Evolutionary conservation across 148 eudicot genomes (phyloP), one percentile per base, ranked within the genome.

Genomic region (Tetragonia tetragonoides): DNA sequence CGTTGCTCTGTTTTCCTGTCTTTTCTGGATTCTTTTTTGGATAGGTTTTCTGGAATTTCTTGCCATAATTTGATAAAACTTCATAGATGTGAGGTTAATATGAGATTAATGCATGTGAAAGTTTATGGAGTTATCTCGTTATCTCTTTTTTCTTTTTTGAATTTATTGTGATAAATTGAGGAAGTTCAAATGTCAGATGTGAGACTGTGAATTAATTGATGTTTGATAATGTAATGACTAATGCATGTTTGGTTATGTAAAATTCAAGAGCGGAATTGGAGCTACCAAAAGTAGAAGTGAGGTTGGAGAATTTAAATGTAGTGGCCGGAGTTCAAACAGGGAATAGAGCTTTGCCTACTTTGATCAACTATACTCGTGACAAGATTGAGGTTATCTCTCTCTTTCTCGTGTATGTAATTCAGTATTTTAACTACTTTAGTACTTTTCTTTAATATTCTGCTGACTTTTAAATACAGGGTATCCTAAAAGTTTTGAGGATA

Each of bases 301-400:
- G 98, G 80, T 94, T 89, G 39, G 84, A 89, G 79, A 73, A 88
- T 34, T 77, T 94, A 49, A 84, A 83, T 15, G 73, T 92, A 53
- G 73, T 39, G 12, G 95, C 97, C 3, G 79, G 88, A 54, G 98
- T 92, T 44, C 84, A 86, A 73, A 81, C 87, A 0, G 98, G 98
- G 20, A 86, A 86, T 18, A 89, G 98, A 89, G 98, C 98, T 60
- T 83, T 95, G 86, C 98, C 98, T 51, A 90, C 98, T 49, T 71
- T 95, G 24, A 39, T 87, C 3, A 95, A 95, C 68, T 91, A 77
- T 76, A 60, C 84, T 77, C 89, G 92, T 62, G 90, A 95, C 72
- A 78, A 81, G 42, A 62, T 91, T 20, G 98, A 95, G 95, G 98
- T 94, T 71, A 73, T 23, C n/a, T 68, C 37, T 17, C 15, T 39